Conservation (phyloP, 441 rosid species). For the Geranium incanum region DNA sequence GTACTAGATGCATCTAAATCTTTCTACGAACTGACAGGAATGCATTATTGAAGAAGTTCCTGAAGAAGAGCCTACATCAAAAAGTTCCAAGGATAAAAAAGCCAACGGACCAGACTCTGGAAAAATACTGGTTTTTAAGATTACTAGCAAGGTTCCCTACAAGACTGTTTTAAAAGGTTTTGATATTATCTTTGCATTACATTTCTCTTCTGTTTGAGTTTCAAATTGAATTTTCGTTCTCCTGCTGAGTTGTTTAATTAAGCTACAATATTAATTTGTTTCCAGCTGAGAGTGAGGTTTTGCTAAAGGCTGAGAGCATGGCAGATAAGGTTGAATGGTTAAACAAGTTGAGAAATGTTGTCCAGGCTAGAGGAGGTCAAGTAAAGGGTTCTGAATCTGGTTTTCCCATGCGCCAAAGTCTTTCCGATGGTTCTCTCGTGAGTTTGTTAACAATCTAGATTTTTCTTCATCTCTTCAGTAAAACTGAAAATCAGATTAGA, state of each 20-base stretch:
- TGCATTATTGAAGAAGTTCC: conserved; percentile 72
- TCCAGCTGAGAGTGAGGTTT: conserved; percentile 79
- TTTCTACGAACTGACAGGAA: conserved; percentile 49
- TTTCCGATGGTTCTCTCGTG: conserved; percentile 97
- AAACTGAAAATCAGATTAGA: not conserved
- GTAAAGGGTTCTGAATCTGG: conserved; percentile 42
- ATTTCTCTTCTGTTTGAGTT: not conserved
- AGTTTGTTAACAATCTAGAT: conserved; percentile 30
- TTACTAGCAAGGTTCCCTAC: conserved; percentile 81
- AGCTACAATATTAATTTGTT: conserved; percentile 17
- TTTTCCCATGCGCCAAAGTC: conserved; percentile 71
- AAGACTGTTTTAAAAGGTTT: conserved; percentile 92
- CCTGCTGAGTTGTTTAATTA: conserved; percentile 9
- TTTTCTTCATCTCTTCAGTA: conserved; percentile 12
- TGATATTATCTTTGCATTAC: conserved; percentile 11
- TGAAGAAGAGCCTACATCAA: conserved; percentile 64
- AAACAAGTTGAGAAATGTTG: conserved; percentile 59
- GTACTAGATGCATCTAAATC: conserved; percentile 6
- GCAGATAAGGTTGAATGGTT: conserved; percentile 91
- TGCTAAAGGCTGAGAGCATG: conserved; percentile 79
- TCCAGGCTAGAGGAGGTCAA: conserved; percentile 67
- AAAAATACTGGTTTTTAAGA: conserved; percentile 68
- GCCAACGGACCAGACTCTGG: conserved; percentile 67
- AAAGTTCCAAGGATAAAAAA: conserved; percentile 87
- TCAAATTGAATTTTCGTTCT: conserved; percentile 1